Percentiles rank a stretch among this genome's conserved stretches.
Conservation (phyloP, 2,329 filamentous ascomycete species). For the Scedosporium dehoogii region DNA sequence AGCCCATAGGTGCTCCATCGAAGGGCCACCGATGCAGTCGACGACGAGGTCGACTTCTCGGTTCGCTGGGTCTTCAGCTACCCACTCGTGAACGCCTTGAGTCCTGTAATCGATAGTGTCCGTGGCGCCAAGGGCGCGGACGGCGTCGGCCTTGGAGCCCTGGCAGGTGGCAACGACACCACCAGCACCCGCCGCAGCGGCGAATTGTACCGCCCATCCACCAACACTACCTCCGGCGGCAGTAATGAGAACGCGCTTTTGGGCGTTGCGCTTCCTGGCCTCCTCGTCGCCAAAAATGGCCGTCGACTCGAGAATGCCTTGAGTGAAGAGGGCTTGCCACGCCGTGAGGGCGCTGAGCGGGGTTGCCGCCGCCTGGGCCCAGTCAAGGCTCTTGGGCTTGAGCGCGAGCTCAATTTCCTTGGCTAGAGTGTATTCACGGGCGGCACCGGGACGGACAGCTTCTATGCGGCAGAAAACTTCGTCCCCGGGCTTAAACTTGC, state of each 20-base stretch:
- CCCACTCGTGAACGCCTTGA: constrained; percentile 21
- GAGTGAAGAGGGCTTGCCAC: constrained; percentile 27
- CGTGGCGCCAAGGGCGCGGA: constrained; percentile 22
- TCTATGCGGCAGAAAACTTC: constrained; percentile 23
- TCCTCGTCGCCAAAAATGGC: constrained; percentile 18
- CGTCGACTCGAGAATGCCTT: constrained; percentile 19
- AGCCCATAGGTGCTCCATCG: constrained; percentile 21
- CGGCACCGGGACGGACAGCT: constrained; percentile 17
- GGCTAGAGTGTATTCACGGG: constrained; percentile 23
- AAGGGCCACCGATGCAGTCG: constrained; percentile 26
- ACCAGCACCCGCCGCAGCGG: constrained; percentile 21
- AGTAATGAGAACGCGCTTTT: constrained; percentile 25
- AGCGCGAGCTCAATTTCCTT: constrained; percentile 20
- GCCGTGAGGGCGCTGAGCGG: constrained; percentile 30
- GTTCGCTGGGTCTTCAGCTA: constrained; percentile 13
- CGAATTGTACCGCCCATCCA: constrained; percentile 28
- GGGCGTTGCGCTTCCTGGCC: constrained; percentile 17
- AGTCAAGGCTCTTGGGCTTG: constrained; percentile 21
- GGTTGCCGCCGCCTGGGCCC: constrained; percentile 24
- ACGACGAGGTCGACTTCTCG: constrained; percentile 23
- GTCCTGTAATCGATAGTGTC: constrained; percentile 26
- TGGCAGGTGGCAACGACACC: constrained; percentile 25
- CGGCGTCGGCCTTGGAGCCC: constrained; percentile 18
- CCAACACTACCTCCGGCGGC: constrained; percentile 29
- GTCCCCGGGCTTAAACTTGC: constrained; percentile 22